Percentiles rank a stretch among this genome's conserved stretches.
These are phyloP conservation scores for Penicillium hordei DNA, from an alignment of 2,329 filamentous ascomycete species.

Conservation along the genomic window DNA sequence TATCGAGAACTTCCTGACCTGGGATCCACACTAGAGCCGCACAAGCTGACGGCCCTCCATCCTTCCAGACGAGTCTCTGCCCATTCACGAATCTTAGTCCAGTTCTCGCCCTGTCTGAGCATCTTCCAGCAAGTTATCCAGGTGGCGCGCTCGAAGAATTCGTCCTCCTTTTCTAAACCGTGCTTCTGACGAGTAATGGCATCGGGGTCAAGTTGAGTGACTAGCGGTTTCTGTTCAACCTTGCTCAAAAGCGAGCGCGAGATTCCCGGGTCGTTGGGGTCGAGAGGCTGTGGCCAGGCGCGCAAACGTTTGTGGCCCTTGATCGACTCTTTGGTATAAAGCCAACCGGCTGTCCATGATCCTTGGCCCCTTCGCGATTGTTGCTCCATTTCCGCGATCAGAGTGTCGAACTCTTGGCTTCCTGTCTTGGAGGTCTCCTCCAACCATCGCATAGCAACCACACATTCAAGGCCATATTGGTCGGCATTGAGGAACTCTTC, in stretches of 20 bases:
- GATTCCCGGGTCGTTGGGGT: slow-evolving; percentile 60
- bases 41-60: slow-evolving; percentile 84
- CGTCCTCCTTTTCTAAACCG: slow-evolving; percentile 75
- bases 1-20: slow-evolving; percentile 30
- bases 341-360: slow-evolving; percentile 83
- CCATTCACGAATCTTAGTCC: slow-evolving; percentile 77
- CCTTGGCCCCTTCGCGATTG: slow-evolving; percentile 73
- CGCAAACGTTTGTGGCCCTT: slow-evolving; percentile 84
- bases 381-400: slow-evolving; percentile 73
- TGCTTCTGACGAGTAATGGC: slow-evolving; percentile 76
- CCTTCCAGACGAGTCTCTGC: slow-evolving; percentile 80
- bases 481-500: slow-evolving; percentile 73
- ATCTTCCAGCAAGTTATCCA: slow-evolving; percentile 96
- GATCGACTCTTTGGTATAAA: slow-evolving; percentile 85
- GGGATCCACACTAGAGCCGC: slow-evolving; percentile 52
- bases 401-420: slow-evolving; percentile 69
- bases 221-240: slow-evolving; percentile 62
- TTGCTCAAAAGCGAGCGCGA: slow-evolving; percentile 58
- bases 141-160: slow-evolving; percentile 83
- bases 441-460: slow-evolving; percentile 80
- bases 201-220: slow-evolving; percentile 91
- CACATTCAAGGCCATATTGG: slow-evolving; percentile 71
- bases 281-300: slow-evolving; percentile 63
- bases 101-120: slow-evolving; percentile 76
- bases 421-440: slow-evolving; percentile 70